Base-by-base conservation (phyloP, 495 filamentous ascomycete species). In the Neurospora sp. region DNA sequence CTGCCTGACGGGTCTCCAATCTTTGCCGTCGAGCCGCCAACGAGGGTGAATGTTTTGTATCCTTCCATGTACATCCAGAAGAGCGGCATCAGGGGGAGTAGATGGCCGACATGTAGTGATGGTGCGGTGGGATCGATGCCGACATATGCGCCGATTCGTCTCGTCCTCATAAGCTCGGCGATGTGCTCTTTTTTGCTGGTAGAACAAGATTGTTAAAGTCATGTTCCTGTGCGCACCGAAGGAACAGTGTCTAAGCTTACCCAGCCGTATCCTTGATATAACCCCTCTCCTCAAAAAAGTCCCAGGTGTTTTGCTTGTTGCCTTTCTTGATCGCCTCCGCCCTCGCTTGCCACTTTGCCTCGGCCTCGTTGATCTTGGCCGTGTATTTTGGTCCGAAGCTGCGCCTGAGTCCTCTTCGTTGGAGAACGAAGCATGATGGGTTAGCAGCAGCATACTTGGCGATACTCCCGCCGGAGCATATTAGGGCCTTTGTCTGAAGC, bases 41-140 rank as follows among this genome's bases (percentile, higher is more conserved):
- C 85, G 73, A 99, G 81, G 69, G 90, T 91, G 31, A 92, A 86
- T 16, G 92, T 85, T 40, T 88, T 85, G 75, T 92, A 90, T 16
- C 96, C 95, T 82, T 94, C 88, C 46, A 97, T 84, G 79, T 95
- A 96, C 84, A 93, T 91, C 92, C 96, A 98, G 73, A 94, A 95
- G 38, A 98, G 81, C 1, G 93, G 89, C 96, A 99, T 98, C 53
- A 98, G 86, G 10, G 96, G 95, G 11, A 98, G 82, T 72, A 99
- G 88, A 80, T 99, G 94, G 40, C 96, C 96, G 71, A 98, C 85
- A 79, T 99, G 96, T 75, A 98, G 84, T 5, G 94, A 97, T 37
- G 88, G 87, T 4, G 95, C 96, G 0, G 96, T 98, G 14, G 96
- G 94, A 76, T 99, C 96, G 69, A 99, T 87, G 72, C 96, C 96